Conservation (phyloP, 1,139 yeast genomes). For the Pneumocystis murina region DNA sequence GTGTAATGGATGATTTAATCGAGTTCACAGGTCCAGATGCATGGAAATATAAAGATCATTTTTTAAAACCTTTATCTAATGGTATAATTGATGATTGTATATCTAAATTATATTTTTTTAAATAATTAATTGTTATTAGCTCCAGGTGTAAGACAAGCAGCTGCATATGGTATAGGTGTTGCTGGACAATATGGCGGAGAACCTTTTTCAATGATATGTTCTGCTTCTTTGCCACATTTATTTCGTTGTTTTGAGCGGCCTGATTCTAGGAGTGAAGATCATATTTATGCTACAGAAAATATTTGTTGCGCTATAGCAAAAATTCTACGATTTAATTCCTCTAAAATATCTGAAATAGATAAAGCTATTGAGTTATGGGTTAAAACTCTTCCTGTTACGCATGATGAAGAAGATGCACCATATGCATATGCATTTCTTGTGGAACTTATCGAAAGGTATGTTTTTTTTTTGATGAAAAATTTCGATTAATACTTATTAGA, state of each 20-base stretch:
- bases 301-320: conserved; percentile 74
- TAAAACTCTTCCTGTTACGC: conserved; percentile 60
- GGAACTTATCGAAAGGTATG: conserved; percentile 50
- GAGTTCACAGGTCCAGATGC: conserved; percentile 66
- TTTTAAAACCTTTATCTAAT: conserved; percentile 47
- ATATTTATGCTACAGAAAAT: conserved; percentile 75
- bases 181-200: conserved; percentile 71
- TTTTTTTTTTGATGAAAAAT: not conserved
- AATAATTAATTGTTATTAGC: conserved; percentile 22
- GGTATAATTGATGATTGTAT: conserved; percentile 37
- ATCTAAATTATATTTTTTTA: not conserved
- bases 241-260: conserved; percentile 62
- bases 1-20: conserved; percentile 63
- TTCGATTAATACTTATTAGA: not conserved
- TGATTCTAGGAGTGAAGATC: conserved; percentile 77
- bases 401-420: conserved; percentile 85
- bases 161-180: conserved; percentile 70
- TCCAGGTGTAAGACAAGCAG: conserved; percentile 72
- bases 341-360: conserved; percentile 37
- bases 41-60: conserved; percentile 46
- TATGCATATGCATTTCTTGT: conserved; percentile 64
- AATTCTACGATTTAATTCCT: conserved; percentile 31
- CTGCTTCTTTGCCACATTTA: conserved; percentile 58
- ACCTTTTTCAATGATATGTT: conserved; percentile 45
- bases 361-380: conserved; percentile 63